Conservation (phyloP, 1,139 yeast genomes). For the Kurtzmaniella quercitrusa region DNA sequence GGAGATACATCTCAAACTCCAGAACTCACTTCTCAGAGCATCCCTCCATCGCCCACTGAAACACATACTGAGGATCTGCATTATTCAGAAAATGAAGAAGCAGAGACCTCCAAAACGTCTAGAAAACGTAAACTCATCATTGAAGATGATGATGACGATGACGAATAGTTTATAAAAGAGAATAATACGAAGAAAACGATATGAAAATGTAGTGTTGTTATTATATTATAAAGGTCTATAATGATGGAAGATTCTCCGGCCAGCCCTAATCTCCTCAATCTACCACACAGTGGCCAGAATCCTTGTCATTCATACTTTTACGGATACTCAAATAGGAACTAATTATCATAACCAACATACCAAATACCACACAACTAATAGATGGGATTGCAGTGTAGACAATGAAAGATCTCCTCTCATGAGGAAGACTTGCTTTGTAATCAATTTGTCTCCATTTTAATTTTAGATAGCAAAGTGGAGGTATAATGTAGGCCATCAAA, state of each 20-base stretch:
- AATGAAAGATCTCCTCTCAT: constrained; percentile 26
- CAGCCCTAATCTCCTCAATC: constrained; percentile 16
- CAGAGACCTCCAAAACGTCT: neutral
- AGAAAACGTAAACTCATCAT: constrained; percentile 1
- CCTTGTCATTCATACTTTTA: constrained; percentile 33
- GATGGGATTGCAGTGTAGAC: constrained; percentile 45
- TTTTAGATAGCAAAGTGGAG: constrained; percentile 77
- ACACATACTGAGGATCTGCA: neutral
- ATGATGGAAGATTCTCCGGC: neutral
- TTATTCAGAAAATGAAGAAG: neutral
- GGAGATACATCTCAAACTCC: neutral
- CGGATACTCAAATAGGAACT: constrained; percentile 72
- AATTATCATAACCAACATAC: constrained; percentile 69
- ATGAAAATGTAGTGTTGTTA: no score
- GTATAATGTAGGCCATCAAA: constrained; percentile 85
- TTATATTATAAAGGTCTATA: neutral
- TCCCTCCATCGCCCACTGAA: neutral
- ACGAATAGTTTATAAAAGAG: constrained; percentile 21
- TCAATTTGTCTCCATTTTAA: constrained; percentile 52
- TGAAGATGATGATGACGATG: constrained; percentile 5
- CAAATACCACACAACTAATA: constrained; percentile 63
- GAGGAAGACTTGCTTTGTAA: constrained; percentile 27
- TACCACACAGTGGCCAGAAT: constrained; percentile 32
- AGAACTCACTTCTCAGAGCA: neutral
- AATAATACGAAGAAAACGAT: constrained; percentile 12